Conservation (phyloP, 164 flowering plant genomes). For the Tetracentron sinense region DNA sequence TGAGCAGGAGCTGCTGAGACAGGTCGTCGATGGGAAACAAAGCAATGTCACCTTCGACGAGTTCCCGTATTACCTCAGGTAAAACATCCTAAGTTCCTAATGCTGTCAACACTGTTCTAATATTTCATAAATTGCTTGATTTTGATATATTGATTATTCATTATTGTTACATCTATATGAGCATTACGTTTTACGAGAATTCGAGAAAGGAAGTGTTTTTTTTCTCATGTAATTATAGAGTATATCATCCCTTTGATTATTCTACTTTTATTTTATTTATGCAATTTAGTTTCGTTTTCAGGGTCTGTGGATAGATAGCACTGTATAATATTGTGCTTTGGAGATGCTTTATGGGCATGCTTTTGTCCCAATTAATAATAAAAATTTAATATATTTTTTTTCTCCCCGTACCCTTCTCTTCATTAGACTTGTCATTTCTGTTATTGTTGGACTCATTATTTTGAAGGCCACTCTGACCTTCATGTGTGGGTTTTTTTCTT, state of each 20-base stretch:
- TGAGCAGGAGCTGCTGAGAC: conserved; percentile 70
- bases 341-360: neutral
- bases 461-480: neutral
- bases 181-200: conserved; percentile 6
- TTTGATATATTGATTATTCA: neutral
- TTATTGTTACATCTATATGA: neutral
- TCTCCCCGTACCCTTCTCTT: too few relatives aligned
- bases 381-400: too few relatives aligned
- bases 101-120: neutral
- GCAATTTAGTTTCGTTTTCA: neutral
- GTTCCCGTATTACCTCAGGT: conserved; percentile 90
- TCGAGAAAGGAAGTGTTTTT: conserved; percentile 8
- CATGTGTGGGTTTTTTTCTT: neutral
- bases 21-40: conserved; percentile 63
- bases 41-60: conserved; percentile 73
- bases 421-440: too few relatives aligned
- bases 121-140: neutral
- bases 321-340: neutral
- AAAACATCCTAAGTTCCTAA: neutral
- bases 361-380: too few relatives aligned
- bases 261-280: neutral
- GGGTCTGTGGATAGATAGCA: neutral
- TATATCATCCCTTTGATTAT: conserved; percentile 4
- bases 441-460: too few relatives aligned
- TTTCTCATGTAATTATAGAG: conserved; percentile 3